Conservation (phyloP, 2,329 filamentous ascomycete genomes). For the Colletotrichum simmondsii region DNA sequence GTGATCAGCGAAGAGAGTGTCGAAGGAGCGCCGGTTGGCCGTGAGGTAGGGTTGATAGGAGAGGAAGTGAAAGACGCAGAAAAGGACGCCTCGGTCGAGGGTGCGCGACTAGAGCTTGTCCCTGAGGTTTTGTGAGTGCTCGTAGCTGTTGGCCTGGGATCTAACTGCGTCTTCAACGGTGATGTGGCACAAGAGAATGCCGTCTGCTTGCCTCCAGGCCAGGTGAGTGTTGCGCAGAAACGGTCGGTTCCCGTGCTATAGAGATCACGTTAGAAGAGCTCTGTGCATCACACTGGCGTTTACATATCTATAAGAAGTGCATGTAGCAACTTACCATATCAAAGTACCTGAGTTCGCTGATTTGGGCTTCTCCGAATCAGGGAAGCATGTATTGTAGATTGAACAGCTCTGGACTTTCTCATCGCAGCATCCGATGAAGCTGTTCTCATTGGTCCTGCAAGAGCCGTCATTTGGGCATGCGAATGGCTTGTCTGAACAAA, state of each 20-base stretch:
- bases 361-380: not conserved
- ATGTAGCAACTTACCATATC: not conserved
- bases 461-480: not conserved
- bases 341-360: not conserved
- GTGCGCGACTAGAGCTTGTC: too few species aligned
- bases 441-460: not conserved
- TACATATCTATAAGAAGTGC: too few species aligned
- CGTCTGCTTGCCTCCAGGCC: not conserved
- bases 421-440: not conserved
- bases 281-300: too few species aligned
- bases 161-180: not conserved
- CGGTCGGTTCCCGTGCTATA: not conserved
- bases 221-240: not conserved
- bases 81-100: too few species aligned
- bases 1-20: not conserved
- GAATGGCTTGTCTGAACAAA: not conserved
- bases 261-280: not conserved
- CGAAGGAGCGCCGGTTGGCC: not conserved
- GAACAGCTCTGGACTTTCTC: too few species aligned
- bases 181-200: not conserved
- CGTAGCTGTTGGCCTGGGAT: not conserved
- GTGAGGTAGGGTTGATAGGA: not conserved
- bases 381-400: not conserved
- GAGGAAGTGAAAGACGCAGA: too few species aligned
- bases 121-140: too few species aligned